Evolutionary conservation across 768 basidiomycete genomes (phyloP).

Genomic region (Phylloporus rhodoxanthus): DNA sequence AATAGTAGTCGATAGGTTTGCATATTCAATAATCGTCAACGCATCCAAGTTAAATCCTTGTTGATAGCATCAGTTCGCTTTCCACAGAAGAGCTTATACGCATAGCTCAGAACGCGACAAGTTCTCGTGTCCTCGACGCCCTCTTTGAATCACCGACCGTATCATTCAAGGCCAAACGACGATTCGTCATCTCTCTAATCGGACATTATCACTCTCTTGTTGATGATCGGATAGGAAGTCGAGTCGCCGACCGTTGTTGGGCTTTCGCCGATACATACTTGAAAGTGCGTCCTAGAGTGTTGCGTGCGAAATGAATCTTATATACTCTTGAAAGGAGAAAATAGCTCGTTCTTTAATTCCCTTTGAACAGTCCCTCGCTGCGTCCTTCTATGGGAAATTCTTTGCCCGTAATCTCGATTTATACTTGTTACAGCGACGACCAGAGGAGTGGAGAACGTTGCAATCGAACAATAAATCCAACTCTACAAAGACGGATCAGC

Average conservation of each 20-base stretch:
- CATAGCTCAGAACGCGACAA: slow-evolving; percentile 60
- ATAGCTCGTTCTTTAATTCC: slow-evolving; percentile 76
- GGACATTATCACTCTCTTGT: slow-evolving; percentile 76
- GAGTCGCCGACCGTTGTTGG: slow-evolving; percentile 91
- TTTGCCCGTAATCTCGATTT: slow-evolving; percentile 77
- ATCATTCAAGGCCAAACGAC: slow-evolving; percentile 56
- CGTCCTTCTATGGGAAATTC: slow-evolving; percentile 82
- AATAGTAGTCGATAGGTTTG: slow-evolving; percentile 65
- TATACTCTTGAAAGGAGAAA: slow-evolving; percentile 64
- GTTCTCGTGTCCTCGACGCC: slow-evolving; percentile 74
- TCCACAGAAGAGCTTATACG: slow-evolving; percentile 52
- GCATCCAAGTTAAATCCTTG: slow-evolving; percentile 4
- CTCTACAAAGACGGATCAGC: slow-evolving; percentile 8
- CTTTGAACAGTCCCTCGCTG: slow-evolving; percentile 65
- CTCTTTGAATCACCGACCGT: slow-evolving; percentile 66
- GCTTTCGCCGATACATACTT: slow-evolving; percentile 86
- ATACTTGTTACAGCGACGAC: slow-evolving; percentile 67
- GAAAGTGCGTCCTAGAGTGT: slow-evolving; percentile 47
- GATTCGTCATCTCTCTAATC: slow-evolving; percentile 68
- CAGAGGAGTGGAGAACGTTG: slow-evolving; percentile 77
- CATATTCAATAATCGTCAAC: neutral
- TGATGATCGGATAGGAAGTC: slow-evolving; percentile 86
- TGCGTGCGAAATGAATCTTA: slow-evolving; percentile 4
- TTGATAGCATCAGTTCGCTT: slow-evolving; percentile 51
- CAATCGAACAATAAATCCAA: slow-evolving; percentile 43